Evolutionary conservation across 2,329 filamentous ascomycete genomes (phyloP).

Genomic region (Colletotrichum salicis): DNA sequence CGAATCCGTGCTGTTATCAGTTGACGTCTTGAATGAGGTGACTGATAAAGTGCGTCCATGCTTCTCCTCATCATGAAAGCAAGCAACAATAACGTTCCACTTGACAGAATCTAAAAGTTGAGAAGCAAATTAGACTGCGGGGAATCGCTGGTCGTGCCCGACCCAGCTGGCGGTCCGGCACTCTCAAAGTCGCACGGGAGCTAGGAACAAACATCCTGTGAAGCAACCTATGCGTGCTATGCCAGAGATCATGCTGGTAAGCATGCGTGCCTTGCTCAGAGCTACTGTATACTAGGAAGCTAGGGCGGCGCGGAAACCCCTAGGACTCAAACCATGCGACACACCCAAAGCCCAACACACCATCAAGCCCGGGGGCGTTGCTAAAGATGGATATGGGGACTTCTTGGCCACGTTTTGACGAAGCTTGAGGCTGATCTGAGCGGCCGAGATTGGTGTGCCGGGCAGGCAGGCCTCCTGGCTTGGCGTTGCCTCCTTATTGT

Average conservation of each 20-base stretch:
- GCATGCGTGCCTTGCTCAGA: not conserved
- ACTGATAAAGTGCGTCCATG: not conserved
- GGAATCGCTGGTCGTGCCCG: not conserved
- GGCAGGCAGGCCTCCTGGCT: constrained; percentile 26
- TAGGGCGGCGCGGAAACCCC: constrained; percentile 24
- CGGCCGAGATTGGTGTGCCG: constrained; percentile 17
- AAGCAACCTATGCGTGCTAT: not conserved
- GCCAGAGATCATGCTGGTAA: not conserved
- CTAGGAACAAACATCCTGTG: not conserved
- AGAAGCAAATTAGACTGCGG: not conserved
- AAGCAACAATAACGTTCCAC: not conserved
- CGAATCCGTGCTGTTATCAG: not conserved
- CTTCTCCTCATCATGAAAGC: not conserved
- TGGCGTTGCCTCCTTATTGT: constrained; percentile 14
- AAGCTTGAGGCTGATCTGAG: constrained; percentile 34
- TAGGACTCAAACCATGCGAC: constrained; percentile 33
- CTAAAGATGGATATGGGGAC: constrained; percentile 33
- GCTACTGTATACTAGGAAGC: not conserved
- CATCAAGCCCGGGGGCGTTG: constrained; percentile 2
- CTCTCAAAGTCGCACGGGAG: not conserved
- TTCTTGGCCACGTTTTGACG: constrained; percentile 34
- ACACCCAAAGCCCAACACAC: constrained; percentile 17
- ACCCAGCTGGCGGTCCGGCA: not conserved
- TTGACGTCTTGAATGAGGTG: not conserved
- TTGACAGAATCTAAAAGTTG: not conserved